Conservation (phyloP, 2,329 filamentous ascomycete genomes). For the Clonostachys rosea region DNA sequence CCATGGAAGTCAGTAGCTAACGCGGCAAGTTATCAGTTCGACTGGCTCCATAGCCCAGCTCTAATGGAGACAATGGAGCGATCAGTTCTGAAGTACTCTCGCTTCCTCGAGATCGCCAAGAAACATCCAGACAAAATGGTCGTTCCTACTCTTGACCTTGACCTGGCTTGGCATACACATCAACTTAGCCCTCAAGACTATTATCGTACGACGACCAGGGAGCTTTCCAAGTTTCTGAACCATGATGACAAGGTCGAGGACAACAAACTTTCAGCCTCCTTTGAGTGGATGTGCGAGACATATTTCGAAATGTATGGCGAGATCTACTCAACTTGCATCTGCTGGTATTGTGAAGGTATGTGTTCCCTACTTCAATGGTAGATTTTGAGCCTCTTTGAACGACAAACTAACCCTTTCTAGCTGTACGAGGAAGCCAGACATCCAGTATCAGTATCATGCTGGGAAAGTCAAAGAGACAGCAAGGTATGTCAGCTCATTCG, state of each 20-base stretch:
- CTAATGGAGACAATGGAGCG: not conserved
- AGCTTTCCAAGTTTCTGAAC: slow-evolving; percentile 20
- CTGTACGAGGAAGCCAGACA: not conserved
- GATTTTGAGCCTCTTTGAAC: not conserved
- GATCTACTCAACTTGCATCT: slow-evolving; percentile 25
- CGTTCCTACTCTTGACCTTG: slow-evolving; percentile 35
- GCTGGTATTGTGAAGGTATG: slow-evolving; percentile 26
- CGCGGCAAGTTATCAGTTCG: not conserved
- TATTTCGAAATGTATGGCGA: slow-evolving; percentile 22
- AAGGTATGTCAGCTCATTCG: not conserved
- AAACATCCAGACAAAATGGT: slow-evolving; percentile 6
- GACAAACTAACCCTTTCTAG: not conserved
- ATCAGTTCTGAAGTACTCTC: not conserved
- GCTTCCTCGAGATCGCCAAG: not conserved
- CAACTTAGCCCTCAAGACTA: slow-evolving; percentile 25
- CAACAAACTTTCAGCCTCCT: slow-evolving; percentile 13
- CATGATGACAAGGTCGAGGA: slow-evolving; percentile 30
- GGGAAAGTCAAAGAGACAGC: not conserved
- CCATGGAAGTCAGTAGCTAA: no score
- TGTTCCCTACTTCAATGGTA: not conserved
- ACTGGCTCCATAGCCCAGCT: not conserved
- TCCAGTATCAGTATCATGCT: not conserved
- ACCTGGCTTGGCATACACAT: slow-evolving; percentile 38
- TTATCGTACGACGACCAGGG: slow-evolving; percentile 5
- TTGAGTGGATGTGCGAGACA: slow-evolving; percentile 18